Percentiles rank a stretch among this genome's conserved stretches.
Evolutionary conservation across 2,329 filamentous ascomycete species (phyloP).

Genomic region (Cladosporium colombiae): DNA sequence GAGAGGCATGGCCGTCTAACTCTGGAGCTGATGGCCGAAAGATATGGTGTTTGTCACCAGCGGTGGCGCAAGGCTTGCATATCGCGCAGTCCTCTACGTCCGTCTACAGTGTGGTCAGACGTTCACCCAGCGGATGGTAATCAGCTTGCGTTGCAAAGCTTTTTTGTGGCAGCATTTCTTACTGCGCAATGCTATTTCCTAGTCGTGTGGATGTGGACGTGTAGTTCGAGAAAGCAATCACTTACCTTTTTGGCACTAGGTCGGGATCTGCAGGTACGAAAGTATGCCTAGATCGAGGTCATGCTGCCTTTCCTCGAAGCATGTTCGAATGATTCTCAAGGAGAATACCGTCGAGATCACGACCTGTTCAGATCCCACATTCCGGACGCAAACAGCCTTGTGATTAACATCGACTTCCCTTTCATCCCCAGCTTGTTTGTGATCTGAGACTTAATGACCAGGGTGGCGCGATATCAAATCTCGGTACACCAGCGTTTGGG

Average conservation of each 20-base stretch:
- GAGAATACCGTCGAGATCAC: not conserved
- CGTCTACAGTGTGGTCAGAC: not conserved
- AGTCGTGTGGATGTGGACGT: not conserved
- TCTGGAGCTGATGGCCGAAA: not conserved
- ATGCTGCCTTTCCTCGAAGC: not conserved
- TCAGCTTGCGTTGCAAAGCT: not conserved
- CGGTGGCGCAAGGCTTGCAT: not conserved
- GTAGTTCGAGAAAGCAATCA: not conserved
- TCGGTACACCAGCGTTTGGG: slow-evolving; percentile 7
- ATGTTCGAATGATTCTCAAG: not conserved
- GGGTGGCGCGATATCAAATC: slow-evolving; percentile 13
- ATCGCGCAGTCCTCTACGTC: not conserved
- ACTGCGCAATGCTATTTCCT: not conserved
- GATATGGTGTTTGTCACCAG: not conserved
- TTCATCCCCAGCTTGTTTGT: not conserved
- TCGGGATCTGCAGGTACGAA: not conserved
- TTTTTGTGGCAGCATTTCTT: not conserved
- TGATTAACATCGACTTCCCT: not conserved
- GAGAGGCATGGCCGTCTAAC: not conserved
- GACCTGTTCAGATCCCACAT: not conserved
- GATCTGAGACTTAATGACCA: slow-evolving; percentile 18
- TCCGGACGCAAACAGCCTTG: not conserved
- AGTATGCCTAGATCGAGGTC: not conserved
- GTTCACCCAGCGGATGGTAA: not conserved
- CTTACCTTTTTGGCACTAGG: not conserved